phyloP scores from a whole-genome alignment of 164 flowering plant genomes.

The Tetracentron sinense region DNA sequence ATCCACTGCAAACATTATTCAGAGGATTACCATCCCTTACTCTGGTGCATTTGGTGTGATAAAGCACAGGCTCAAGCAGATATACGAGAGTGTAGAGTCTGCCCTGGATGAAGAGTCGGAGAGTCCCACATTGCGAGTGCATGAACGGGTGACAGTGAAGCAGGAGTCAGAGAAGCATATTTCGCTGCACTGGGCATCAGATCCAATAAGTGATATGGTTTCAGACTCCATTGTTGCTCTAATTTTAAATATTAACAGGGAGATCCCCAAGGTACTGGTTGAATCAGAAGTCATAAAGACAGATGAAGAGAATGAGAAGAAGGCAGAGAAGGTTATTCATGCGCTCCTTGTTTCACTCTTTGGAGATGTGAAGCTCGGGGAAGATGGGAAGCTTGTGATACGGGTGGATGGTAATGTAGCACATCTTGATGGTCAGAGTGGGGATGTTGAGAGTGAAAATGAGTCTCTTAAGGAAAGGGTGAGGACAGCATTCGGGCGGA shows the following conservation, averaged over 20 bases:
- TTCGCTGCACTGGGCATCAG: slow-evolving; percentile 83
- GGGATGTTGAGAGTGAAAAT: slow-evolving; percentile 84
- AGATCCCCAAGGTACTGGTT: slow-evolving; percentile 59
- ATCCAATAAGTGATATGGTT: slow-evolving; percentile 95
- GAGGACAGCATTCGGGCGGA: slow-evolving; percentile 53
- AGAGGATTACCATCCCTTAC: slow-evolving; percentile 81
- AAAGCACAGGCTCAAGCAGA: slow-evolving; percentile 70
- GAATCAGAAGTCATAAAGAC: slow-evolving; percentile 47
- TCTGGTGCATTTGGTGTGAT: slow-evolving; percentile 80
- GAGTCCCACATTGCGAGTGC: slow-evolving; percentile 63
- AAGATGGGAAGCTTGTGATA: slow-evolving; percentile 68
- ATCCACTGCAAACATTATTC: slow-evolving; percentile 69
- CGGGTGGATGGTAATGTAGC: slow-evolving; percentile 78
- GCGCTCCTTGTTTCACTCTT: slow-evolving; percentile 82
- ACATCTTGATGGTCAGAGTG: slow-evolving; percentile 61
- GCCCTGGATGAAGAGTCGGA: slow-evolving; percentile 53
- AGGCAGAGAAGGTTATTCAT: slow-evolving; percentile 65
- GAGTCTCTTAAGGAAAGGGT: slow-evolving; percentile 80
- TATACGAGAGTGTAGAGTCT: slow-evolving; percentile 80
- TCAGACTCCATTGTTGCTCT: slow-evolving; percentile 85
- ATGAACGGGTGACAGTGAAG: slow-evolving; percentile 75
- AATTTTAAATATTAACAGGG: slow-evolving; percentile 67
- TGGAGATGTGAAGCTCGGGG: slow-evolving; percentile 84
- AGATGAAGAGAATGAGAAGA: slow-evolving; percentile 69
- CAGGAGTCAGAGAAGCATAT: slow-evolving; percentile 82